phyloP scores from a whole-genome alignment of 192 early-diverging fungal species.

The Phlyctochytrium planicorne region DNA sequence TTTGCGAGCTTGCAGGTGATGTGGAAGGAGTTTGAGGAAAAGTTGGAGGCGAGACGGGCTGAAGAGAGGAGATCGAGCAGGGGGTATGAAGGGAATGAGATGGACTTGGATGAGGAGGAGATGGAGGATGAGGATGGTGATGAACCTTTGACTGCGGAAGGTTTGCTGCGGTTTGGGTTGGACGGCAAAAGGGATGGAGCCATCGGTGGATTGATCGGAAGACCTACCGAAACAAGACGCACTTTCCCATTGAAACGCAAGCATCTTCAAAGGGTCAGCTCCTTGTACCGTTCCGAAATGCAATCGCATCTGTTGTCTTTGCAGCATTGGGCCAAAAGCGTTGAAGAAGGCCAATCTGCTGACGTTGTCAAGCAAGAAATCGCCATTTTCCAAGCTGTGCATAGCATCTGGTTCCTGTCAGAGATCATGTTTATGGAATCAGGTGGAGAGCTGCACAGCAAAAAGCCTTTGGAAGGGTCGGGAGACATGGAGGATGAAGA shows the following conservation, averaged over 20 bases:
- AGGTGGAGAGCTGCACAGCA: neutral
- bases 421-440: constrained; percentile 4
- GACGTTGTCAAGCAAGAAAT: neutral
- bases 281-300: neutral
- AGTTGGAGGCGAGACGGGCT: neutral
- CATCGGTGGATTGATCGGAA: neutral
- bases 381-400: neutral
- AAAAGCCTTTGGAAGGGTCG: neutral
- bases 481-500: neutral
- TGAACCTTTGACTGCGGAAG: neutral
- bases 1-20: constrained; percentile 2
- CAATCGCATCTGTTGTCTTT: neutral
- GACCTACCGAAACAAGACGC: neutral
- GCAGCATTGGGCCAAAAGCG: neutral
- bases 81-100: neutral
- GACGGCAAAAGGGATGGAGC: neutral
- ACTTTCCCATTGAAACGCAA: neutral
- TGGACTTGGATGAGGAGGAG: neutral
- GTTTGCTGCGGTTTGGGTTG: neutral
- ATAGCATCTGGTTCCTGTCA: constrained; percentile 6
- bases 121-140: neutral
- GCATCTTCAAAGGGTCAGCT: neutral
- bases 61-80: neutral
- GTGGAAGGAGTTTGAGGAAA: neutral
- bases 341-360: neutral